Evolutionary conservation across 495 filamentous ascomycete genomes (phyloP).

Genomic region (Penicillium desertorum): DNA sequence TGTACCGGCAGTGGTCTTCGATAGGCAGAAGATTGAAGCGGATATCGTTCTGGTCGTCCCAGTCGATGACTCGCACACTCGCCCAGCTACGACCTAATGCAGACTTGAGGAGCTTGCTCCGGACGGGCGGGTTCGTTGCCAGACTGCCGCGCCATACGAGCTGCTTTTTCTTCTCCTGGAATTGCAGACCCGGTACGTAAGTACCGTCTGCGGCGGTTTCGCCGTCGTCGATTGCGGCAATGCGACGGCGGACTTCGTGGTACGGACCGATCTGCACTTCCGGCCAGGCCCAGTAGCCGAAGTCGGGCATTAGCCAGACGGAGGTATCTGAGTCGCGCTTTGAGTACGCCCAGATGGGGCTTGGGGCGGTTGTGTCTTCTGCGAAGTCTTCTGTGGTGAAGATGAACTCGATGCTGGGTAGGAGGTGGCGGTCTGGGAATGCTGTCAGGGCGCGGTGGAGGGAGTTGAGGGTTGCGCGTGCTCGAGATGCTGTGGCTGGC

Average conservation of each 20-base stretch:
- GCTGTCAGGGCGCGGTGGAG: conserved; percentile 40
- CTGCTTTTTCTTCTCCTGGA: conserved; percentile 57
- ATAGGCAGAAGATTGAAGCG: conserved; percentile 45
- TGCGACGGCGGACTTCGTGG: conserved; percentile 47
- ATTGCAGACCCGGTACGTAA: conserved; percentile 20
- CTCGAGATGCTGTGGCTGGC: conserved; percentile 38
- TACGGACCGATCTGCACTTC: conserved; percentile 60
- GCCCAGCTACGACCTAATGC: conserved; percentile 50
- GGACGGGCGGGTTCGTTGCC: conserved; percentile 37
- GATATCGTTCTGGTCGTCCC: conserved; percentile 41
- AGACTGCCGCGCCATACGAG: conserved; percentile 68
- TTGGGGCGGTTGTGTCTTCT: conserved; percentile 17
- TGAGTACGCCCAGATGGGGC: conserved; percentile 55
- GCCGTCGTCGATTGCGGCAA: conserved; percentile 38
- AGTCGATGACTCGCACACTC: conserved; percentile 50
- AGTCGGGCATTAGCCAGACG: conserved; percentile 76
- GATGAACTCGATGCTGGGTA: conserved; percentile 65
- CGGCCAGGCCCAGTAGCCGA: conserved; percentile 74
- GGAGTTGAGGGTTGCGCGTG: conserved; percentile 41
- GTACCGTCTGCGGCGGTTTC: conserved; percentile 20
- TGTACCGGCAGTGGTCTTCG: conserved; percentile 61
- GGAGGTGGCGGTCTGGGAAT: conserved; percentile 43
- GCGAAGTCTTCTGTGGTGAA: conserved; percentile 52
- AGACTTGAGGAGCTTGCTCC: conserved; percentile 48
- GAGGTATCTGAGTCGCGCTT: conserved; percentile 45